Evolutionary conservation across 768 basidiomycete genomes (phyloP).

Genomic region (Kwoniella dejecticola): DNA sequence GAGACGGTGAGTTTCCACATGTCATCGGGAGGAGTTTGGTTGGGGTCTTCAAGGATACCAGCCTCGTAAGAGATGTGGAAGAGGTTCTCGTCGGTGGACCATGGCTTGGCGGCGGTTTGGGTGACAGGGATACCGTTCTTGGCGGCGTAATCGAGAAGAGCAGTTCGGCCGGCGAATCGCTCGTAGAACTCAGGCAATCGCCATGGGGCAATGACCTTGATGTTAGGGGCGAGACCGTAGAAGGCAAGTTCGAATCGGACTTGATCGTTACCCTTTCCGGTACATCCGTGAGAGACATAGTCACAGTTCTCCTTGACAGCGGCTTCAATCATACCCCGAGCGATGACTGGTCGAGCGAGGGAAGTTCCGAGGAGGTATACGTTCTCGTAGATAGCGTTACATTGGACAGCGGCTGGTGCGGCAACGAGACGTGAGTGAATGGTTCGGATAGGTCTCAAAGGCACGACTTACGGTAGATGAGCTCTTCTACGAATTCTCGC

Average conservation of each 20-base stretch:
- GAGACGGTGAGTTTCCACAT: constrained; percentile 98
- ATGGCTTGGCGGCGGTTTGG: constrained; percentile 94
- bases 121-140: constrained; percentile 86
- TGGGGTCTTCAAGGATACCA: constrained; percentile 95
- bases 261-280: constrained; percentile 99
- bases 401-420: constrained; percentile 75
- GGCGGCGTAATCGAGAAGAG: constrained; percentile 84
- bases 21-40: constrained; percentile 87
- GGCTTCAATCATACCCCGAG: constrained; percentile 95
- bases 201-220: constrained; percentile 99
- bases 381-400: constrained; percentile 98
- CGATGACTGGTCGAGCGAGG: constrained; percentile 96
- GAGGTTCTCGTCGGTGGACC: constrained; percentile 98
- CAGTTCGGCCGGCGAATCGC: constrained; percentile 92
- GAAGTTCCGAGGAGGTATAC: constrained; percentile 98
- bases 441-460: not conserved
- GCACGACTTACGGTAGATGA: constrained; percentile 72
- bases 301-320: constrained; percentile 93
- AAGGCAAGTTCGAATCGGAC: constrained; percentile 99
- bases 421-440: not conserved
- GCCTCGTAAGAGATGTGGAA: constrained; percentile 99
- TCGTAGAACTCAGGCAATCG: constrained; percentile 96
- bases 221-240: constrained; percentile 96
- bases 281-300: constrained; percentile 97
- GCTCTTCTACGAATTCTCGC: constrained; percentile 89